Evolutionary conservation across 2,329 filamentous ascomycete species (phyloP), one percentile per base, ranked within the genome.

Genomic region (Fusarium oxysporum): DNA sequence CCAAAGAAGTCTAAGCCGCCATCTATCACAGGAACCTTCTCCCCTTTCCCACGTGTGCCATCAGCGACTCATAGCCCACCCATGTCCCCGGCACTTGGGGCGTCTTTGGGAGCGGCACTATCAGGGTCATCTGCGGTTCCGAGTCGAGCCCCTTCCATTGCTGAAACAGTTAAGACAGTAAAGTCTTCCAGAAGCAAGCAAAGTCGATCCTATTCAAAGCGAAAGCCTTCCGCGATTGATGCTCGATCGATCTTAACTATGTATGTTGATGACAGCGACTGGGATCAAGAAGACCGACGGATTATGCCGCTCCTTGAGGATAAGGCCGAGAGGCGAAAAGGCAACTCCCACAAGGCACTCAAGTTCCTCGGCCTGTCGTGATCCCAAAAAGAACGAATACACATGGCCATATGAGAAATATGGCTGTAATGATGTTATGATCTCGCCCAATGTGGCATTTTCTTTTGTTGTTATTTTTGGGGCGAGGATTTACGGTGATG

Each of bases 271-370:
- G 85, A 86, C 30, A 82, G 81, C 65, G 81, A 83, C 53, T 83
- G 85, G 65, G 85, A 86, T 63, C 72, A 82, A 28, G 86, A 88
- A 64, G 86, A 87, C 77, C 83, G 85, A 37, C 82, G 86, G 44
- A 83, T 89, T 37, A 87, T 89, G 85, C 87, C 87, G 8, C 81
- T 88, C 30, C 85, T 84, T 41, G 76, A 84, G 76, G 79, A 80
- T 62, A 83, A 81, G 65, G 67, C 75, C 5, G 74, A 74, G 16
- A 71, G 76, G 33, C 80, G 78, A 21, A 85, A 83, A 76, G 83
- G 81, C 4, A 85, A 84, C 63, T 86, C 82, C 55, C 82, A 83
- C 12, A 89, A 89, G 77, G 87, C 87, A 11, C 82, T 88, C 58
- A 88, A 87, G 77, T 88, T 87, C 76, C 80, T 89, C 3, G 87